Evolutionary conservation across 805 yeast genomes (phyloP).

Genomic region (Pichia occidentalis): DNA sequence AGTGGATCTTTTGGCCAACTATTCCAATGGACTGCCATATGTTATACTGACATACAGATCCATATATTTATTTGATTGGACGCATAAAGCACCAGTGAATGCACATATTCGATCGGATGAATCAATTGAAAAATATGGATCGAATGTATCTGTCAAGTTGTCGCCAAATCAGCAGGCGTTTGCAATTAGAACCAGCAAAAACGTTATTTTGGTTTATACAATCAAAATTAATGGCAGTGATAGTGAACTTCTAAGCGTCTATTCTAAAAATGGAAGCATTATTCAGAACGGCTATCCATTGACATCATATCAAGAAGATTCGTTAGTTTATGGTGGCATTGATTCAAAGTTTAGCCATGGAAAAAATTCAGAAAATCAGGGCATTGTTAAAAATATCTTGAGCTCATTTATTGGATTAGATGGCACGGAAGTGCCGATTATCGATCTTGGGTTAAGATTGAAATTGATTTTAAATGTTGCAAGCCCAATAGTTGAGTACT

Average conservation of each 20-base stretch:
- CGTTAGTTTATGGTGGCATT: conserved; percentile 12
- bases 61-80: conserved; percentile 34
- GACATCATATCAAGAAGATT: conserved; percentile 10
- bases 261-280: conserved; percentile 24
- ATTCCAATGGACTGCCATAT: conserved; percentile 22
- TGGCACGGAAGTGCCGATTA: conserved; percentile 25
- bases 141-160: conserved; percentile 34
- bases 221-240: conserved; percentile 24
- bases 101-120: conserved; percentile 38
- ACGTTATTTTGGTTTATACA: conserved; percentile 39
- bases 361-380: conserved; percentile 7
- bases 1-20: conserved; percentile 3
- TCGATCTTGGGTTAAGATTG: conserved; percentile 29
- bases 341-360: conserved; percentile 6
- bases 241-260: conserved; percentile 29
- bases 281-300: conserved; percentile 29
- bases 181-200: conserved; percentile 35
- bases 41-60: conserved; percentile 32
- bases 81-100: conserved; percentile 42
- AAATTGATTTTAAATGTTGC: conserved; percentile 31
- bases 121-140: conserved; percentile 43
- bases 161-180: conserved; percentile 33
- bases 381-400: conserved; percentile 25
- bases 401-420: conserved; percentile 21
- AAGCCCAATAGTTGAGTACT: conserved; percentile 27